Evolutionary conservation across 2,329 filamentous ascomycete species (phyloP).

Genomic region (Ophiostoma perfectum): DNA sequence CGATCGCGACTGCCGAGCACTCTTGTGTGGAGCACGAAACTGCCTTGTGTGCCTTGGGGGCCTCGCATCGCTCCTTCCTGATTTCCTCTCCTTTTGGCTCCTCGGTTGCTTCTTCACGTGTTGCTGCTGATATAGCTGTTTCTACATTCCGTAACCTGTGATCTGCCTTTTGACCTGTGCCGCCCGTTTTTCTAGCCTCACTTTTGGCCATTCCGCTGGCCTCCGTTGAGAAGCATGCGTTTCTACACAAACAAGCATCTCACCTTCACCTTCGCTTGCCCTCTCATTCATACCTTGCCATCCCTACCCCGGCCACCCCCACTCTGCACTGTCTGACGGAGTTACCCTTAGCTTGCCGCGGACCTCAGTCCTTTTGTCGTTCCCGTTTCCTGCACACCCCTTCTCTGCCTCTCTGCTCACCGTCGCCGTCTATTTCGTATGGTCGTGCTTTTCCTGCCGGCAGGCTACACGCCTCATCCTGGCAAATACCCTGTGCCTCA

Average conservation of each 20-base stretch:
- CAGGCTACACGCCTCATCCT: not conserved
- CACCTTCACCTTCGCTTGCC: not conserved
- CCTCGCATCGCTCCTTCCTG: not conserved
- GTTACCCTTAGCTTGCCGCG: not conserved
- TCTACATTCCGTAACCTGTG: no score
- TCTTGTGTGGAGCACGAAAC: constrained; percentile 2
- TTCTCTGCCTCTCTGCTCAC: not conserved
- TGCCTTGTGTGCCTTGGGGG: constrained; percentile 1
- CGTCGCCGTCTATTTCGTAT: not conserved
- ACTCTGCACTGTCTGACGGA: constrained; percentile 16
- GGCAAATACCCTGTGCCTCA: not conserved
- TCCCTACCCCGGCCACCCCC: not conserved
- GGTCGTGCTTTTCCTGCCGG: no score
- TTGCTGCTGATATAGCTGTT: no score
- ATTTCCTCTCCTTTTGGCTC: no score
- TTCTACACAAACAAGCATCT: not conserved
- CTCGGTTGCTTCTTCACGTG: no score
- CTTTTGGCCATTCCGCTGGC: not conserved
- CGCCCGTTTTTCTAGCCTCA: not conserved
- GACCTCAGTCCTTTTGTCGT: not conserved
- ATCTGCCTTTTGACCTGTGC: no score
- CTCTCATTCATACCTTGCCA: not conserved
- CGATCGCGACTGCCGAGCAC: constrained; percentile 5
- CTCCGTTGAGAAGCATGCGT: no score
- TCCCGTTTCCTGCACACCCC: not conserved